These are phyloP conservation scores for Wickerhamiella azymoides DNA, from an alignment of 805 yeast genomes.

Conservation along the genomic window DNA sequence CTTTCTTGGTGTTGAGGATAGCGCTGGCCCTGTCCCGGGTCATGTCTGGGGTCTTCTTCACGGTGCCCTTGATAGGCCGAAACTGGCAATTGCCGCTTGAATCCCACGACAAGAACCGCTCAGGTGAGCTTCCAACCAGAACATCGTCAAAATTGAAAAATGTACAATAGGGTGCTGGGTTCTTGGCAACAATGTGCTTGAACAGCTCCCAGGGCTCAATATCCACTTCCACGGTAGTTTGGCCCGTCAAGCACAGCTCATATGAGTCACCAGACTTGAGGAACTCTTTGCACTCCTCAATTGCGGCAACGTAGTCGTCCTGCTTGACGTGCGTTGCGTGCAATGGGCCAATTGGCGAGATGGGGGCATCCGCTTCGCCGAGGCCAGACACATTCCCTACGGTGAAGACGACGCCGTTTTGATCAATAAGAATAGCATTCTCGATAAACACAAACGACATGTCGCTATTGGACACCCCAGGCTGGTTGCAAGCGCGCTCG, in stretches of 20 bases:
- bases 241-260: slow-evolving; percentile 80
- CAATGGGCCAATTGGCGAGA: slow-evolving; percentile 11
- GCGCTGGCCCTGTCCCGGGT: slow-evolving; percentile 43
- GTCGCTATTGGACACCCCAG: slow-evolving; percentile 14
- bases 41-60: slow-evolving; percentile 46
- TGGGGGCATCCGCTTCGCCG: background rate
- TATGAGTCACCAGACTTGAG: slow-evolving; percentile 78
- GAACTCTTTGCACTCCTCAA: slow-evolving; percentile 49
- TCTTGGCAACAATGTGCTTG: slow-evolving; percentile 49
- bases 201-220: slow-evolving; percentile 64
- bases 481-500: slow-evolving; percentile 46
- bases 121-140: slow-evolving; percentile 84
- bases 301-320: slow-evolving; percentile 39
- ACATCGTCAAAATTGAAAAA: slow-evolving; percentile 55
- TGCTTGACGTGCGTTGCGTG: slow-evolving; percentile 34
- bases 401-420: background rate
- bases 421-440: slow-evolving; percentile 11
- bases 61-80: slow-evolving; percentile 95
- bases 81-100: slow-evolving; percentile 45
- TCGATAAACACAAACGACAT: slow-evolving; percentile 17
- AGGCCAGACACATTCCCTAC: slow-evolving; percentile 1
- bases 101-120: slow-evolving; percentile 76
- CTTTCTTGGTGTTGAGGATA: slow-evolving; percentile 72
- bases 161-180: slow-evolving; percentile 90
- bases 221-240: slow-evolving; percentile 46